A percentile compares a stretch with the other conserved stretches of the same genome.
These are phyloP conservation scores for Zygoascus tannicola DNA, from an alignment of 805 yeast genomes.

Conservation along the genomic window DNA sequence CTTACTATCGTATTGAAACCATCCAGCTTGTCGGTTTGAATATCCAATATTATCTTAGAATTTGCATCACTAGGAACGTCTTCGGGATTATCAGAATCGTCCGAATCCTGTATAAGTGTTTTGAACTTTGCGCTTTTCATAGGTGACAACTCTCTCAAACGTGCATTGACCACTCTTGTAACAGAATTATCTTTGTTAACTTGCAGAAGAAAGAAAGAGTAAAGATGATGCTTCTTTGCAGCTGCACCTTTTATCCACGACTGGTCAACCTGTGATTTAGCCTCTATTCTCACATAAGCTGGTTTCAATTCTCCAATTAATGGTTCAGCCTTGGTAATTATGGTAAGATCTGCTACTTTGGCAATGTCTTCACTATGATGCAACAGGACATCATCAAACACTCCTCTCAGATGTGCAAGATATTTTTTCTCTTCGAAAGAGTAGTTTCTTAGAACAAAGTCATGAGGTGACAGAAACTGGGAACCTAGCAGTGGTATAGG, in stretches of 20 bases:
- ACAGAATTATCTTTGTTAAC: background rate
- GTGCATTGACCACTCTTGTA: background rate
- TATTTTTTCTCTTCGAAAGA: background rate
- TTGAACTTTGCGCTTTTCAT: background rate
- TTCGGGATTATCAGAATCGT: background rate
- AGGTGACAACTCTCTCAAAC: background rate
- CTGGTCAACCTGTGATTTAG: conserved; percentile 1
- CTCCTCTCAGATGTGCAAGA: background rate
- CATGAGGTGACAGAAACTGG: conserved; percentile 4
- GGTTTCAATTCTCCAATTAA: conserved; percentile 21
- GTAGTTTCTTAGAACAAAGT: background rate
- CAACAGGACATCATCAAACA: background rate
- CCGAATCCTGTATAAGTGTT: background rate
- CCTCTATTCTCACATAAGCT: conserved; percentile 20
- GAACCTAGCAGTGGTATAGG: background rate
- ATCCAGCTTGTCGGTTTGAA: conserved; percentile 3
- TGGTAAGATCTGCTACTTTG: background rate
- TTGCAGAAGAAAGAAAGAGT: background rate
- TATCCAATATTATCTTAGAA: background rate
- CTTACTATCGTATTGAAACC: conserved; percentile 25
- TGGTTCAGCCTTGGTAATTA: conserved; percentile 18
- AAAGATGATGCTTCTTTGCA: background rate
- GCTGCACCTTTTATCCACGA: background rate
- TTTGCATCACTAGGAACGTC: background rate
- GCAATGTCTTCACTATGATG: background rate